Evolutionary conservation across 2,329 filamentous ascomycete genomes (phyloP), one percentile per base, ranked within the genome.

Genomic region (Neurospora sp.): DNA sequence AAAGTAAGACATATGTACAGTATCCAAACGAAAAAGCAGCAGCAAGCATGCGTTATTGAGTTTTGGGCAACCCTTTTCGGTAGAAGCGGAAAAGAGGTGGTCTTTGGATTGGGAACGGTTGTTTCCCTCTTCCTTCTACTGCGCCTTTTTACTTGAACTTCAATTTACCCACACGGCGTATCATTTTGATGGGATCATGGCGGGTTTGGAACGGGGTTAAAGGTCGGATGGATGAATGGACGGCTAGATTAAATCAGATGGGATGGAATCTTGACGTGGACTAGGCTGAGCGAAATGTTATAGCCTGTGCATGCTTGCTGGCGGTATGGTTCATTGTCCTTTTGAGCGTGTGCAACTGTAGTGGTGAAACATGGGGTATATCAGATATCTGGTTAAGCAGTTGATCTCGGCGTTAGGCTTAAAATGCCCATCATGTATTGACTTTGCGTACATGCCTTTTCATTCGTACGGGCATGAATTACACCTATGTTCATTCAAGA

Each of bases 11-110:
- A 68, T 65, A 66, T 70, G 70, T 71, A 72, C 68, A 72, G 66
- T 72, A 72, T 69, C 68, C 66, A 69, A 43, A 62, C 23, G 12
- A 28, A 62, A 62, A 62, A 71, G 57, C 69, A 71, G 69, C 71
- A 65, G 62, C 33, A 68, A n/a, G 72, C 71, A 71, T 70, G 68
- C 66, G 19, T 43, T 52, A 68, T 70, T 65, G 39, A 67, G 28
- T 67, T 68, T 68, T 68, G 52, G 52, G 52, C 23, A 33, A 10
- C 52, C 6, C 15, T 8, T 62, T 62, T 62, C 4, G 6, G 1
- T 17, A 8, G 28, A 62, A 17, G 52, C 28, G 52, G 52, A 68
- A 19, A 12, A 8, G 36, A n/a, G 68, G 41, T 46, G 39, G 39
- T n/a, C 23, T 5, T 67, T 10, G 57, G 40, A 39, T 57, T 43